Evolutionary conservation across 108 stramenopile species (phyloP).

Genomic region (Fragilaria radians): DNA sequence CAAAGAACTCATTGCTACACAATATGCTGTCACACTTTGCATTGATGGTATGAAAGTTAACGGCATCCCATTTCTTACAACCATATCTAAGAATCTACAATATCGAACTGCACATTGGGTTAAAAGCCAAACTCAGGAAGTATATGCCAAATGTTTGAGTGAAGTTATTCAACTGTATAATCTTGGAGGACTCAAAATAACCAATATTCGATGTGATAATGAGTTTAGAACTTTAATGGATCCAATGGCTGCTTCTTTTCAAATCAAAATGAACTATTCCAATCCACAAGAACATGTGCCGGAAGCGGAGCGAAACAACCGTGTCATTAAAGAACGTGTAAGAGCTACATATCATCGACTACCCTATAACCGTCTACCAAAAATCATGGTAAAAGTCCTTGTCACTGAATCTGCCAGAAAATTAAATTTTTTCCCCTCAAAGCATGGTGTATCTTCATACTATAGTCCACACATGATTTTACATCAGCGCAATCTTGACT

Average conservation of each 20-base stretch:
- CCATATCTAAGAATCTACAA: no score
- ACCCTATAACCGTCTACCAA: constrained; percentile 2
- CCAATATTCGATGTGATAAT: constrained; percentile 6
- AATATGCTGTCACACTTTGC: no score
- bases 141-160: not conserved
- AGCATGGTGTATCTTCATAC: constrained; percentile 5
- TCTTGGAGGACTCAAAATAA: constrained; percentile 8
- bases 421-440: constrained; percentile 15
- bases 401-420: constrained; percentile 9
- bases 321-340: no score
- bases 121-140: constrained; percentile 3
- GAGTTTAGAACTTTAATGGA: constrained; percentile 9
- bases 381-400: constrained; percentile 8
- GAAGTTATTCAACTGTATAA: constrained; percentile 3
- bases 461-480: constrained; percentile 13
- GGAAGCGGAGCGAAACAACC: constrained; percentile 8
- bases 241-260: not conserved
- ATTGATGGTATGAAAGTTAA: no score
- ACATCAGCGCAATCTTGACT: constrained; percentile 5
- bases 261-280: constrained; percentile 10
- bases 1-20: no score
- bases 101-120: constrained; percentile 25
- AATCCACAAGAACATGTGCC: constrained; percentile 18
- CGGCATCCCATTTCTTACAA: no score
- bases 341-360: constrained; percentile 1